Base-by-base conservation (phyloP, 2,329 filamentous ascomycete species). In the Davidsoniella australis region DNA sequence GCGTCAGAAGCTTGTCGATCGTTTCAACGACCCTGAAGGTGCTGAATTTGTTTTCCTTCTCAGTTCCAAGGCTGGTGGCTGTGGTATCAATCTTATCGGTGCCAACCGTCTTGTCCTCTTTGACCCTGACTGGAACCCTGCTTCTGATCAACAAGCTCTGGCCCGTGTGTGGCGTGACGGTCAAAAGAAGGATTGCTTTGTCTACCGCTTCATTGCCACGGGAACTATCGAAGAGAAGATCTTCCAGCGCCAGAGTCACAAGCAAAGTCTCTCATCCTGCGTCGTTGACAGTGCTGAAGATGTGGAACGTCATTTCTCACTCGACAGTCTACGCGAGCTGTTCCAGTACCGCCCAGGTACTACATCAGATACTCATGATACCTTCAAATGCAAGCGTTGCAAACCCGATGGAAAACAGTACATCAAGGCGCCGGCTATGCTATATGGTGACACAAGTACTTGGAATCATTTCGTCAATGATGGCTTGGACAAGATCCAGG, bases 201-300 rank as follows among this genome's bases (percentile, higher is more conserved):
- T 98, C 14, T 98, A 98, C 64, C 84, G 91, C n/a, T 98, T 98
- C 67, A 98, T 98, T 58, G 85, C 88, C 0, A 96, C 93, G 0
- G 91, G 91, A 3, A 95, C 88, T 0, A 98, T 98, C 54, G 91
- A 98, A 61, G 91, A 98, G 65, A 98, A 98, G 68, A 95, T 98
- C 57, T 98, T 98, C 68, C 91, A 98, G 64, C 82, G 93, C 8
- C 91, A 98, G 61, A 94, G 85, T 1, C 93, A 98, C 70, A 98
- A 98, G 66, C 91, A 98, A 65, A 93, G 86, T 6, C 70, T 98
- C 1, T 96, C 89, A 0, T 94, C 86, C 0, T 95, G 88, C 58
- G 91, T 98, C 4, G 91, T 98, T 6, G 91, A 98, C 64, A 88
- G 84, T 2, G 89, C 86, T 1, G 89, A 98, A 64, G 91, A 98